Conservation (phyloP, 176 grass and related monocot species). For the Rhynchospora tenuis region DNA sequence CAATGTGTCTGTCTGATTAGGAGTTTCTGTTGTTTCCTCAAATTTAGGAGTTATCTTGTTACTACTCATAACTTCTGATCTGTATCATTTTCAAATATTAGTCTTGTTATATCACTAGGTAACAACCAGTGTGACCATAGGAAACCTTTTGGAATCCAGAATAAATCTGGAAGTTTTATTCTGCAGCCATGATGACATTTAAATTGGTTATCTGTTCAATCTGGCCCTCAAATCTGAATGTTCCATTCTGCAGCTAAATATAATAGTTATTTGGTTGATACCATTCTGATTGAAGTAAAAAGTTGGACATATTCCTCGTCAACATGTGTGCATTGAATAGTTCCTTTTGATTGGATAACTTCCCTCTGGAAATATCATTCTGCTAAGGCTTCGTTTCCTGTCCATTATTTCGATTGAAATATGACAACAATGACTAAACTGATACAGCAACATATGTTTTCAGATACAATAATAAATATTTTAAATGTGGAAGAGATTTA, state of each 20-base stretch:
- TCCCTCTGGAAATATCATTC: neutral
- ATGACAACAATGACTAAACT: neutral
- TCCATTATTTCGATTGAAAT: neutral
- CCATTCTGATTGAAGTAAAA: neutral
- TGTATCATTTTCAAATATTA: neutral
- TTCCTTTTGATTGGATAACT: neutral
- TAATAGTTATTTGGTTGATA: neutral
- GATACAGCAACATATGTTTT: neutral
- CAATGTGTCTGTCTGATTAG: neutral
- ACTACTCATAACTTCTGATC: neutral
- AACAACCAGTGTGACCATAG: neutral
- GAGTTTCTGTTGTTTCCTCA: neutral
- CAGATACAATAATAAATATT: neutral
- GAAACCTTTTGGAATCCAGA: neutral
- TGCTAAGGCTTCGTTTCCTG: neutral
- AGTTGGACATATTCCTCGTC: neutral
- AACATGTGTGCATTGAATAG: neutral
- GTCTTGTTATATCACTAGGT: neutral
- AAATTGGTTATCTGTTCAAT: neutral
- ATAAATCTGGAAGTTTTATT: too few relatives aligned
- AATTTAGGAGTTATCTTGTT: neutral
- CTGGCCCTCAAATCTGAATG: neutral
- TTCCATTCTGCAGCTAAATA: neutral
- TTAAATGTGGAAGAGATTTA: neutral
- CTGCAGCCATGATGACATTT: neutral